These are phyloP conservation scores for Penicillium riverlandense DNA, from an alignment of 495 filamentous ascomycete species.

Conservation along the genomic window DNA sequence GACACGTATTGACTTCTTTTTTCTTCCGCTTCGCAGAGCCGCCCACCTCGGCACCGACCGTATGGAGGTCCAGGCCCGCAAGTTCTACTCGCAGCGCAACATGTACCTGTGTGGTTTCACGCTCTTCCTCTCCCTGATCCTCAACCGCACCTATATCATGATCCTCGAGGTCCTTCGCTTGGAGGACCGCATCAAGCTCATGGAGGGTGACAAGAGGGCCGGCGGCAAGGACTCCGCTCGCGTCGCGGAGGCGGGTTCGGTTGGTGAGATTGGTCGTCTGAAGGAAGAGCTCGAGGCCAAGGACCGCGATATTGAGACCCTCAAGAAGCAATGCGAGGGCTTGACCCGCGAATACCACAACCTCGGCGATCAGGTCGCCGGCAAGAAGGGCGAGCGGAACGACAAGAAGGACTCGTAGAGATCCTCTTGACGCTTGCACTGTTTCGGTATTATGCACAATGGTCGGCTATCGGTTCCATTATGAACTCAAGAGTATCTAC, in stretches of 20 bases:
- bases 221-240: slow-evolving; percentile 62
- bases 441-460: no score
- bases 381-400: slow-evolving; percentile 41
- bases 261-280: slow-evolving; percentile 67
- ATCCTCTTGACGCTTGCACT: background rate
- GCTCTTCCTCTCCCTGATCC: slow-evolving; percentile 94
- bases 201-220: slow-evolving; percentile 70
- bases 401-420: slow-evolving; percentile 65
- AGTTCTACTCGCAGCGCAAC: slow-evolving; percentile 99
- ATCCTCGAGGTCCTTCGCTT: slow-evolving; percentile 91
- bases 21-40: slow-evolving; percentile 40
- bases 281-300: slow-evolving; percentile 65
- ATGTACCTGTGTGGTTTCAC: slow-evolving; percentile 99
- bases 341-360: slow-evolving; percentile 73
- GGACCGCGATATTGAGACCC: slow-evolving; percentile 66
- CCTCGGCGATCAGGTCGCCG: slow-evolving; percentile 67
- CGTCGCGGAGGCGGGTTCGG: slow-evolving; percentile 56
- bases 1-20: background rate
- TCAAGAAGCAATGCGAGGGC: slow-evolving; percentile 81
- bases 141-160: slow-evolving; percentile 98
- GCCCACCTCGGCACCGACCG: slow-evolving; percentile 79
- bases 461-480: no score
- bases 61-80: slow-evolving; percentile 96
- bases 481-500: no score
- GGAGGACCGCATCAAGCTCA: slow-evolving; percentile 83